A percentile compares a stretch with the other conserved stretches of the same genome.
Evolutionary conservation across 768 basidiomycete species (phyloP).

Genomic region (Neoboletus brunneissimus): DNA sequence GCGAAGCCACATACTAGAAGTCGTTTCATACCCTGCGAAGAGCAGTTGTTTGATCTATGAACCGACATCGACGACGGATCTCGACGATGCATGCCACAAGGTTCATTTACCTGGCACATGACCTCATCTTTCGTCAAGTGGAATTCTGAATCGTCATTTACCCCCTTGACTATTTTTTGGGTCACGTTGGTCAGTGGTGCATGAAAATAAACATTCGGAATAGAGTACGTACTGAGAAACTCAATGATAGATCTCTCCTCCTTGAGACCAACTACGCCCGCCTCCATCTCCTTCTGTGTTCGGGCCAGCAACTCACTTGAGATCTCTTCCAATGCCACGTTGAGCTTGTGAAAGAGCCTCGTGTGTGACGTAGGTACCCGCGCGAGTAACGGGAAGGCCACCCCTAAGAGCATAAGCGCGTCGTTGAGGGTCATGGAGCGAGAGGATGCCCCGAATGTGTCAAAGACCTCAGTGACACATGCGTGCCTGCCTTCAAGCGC

Average conservation of each 20-base stretch:
- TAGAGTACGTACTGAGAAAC: constrained; percentile 15
- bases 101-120: constrained; percentile 16
- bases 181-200: background rate
- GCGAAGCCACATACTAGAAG: constrained; percentile 2
- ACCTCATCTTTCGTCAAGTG: constrained; percentile 29
- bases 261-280: constrained; percentile 15
- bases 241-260: constrained; percentile 29
- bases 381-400: constrained; percentile 36
- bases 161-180: too few species aligned
- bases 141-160: constrained; percentile 15
- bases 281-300: constrained; percentile 34
- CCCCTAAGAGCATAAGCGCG: constrained; percentile 36
- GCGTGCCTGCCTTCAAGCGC: constrained; percentile 47
- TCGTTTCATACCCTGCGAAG: constrained; percentile 23
- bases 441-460: constrained; percentile 26
- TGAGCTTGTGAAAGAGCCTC: constrained; percentile 31
- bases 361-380: constrained; percentile 38
- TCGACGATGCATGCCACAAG: too few species aligned
- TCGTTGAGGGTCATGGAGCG: constrained; percentile 25
- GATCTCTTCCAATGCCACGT: constrained; percentile 36
- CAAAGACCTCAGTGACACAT: constrained; percentile 7
- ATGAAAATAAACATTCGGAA: constrained; percentile 13
- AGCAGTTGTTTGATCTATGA: constrained; percentile 21
- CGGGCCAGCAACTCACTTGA: constrained; percentile 39
- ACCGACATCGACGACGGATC: background rate